phyloP scores from a whole-genome alignment of 352 stramenopile genomes.

The Globisporangium apiculatum region DNA sequence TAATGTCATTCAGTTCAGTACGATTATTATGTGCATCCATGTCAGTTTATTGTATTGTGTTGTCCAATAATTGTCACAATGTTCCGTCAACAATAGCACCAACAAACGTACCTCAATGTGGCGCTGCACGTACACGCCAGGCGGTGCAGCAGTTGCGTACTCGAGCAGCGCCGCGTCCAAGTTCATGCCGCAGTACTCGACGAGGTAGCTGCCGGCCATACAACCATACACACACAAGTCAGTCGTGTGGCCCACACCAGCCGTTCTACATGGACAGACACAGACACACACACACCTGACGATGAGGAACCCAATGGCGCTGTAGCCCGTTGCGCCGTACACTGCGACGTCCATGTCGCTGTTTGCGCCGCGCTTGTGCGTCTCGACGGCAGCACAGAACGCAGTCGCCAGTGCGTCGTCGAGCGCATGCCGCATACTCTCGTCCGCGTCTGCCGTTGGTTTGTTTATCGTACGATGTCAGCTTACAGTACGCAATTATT shows the following conservation, averaged over 20 bases:
- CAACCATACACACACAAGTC: no score
- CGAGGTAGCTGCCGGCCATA: slow-evolving; percentile 35
- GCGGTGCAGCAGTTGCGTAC: slow-evolving; percentile 39
- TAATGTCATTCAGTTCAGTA: background rate
- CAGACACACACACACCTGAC: slow-evolving; percentile 37
- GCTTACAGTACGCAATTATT: background rate
- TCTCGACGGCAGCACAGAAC: slow-evolving; percentile 53
- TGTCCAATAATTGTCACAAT: no score
- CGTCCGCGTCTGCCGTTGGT: slow-evolving; percentile 14
- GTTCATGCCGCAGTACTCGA: slow-evolving; percentile 56
- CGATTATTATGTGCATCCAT: no score
- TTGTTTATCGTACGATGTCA: no score
- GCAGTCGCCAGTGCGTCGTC: slow-evolving; percentile 48
- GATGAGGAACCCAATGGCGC: slow-evolving; percentile 68
- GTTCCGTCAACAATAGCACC: no score
- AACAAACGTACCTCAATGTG: slow-evolving; percentile 49
- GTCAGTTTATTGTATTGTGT: background rate
- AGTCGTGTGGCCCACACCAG: no score
- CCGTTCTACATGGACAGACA: no score
- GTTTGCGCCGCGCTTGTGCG: slow-evolving; percentile 48
- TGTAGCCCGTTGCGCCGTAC: slow-evolving; percentile 56
- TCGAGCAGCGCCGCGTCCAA: slow-evolving; percentile 63
- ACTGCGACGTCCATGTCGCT: slow-evolving; percentile 79
- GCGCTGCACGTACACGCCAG: slow-evolving; percentile 58
- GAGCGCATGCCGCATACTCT: slow-evolving; percentile 24